Conservation (phyloP, 345 rosid genomes). For the Barbarea vulgaris region DNA sequence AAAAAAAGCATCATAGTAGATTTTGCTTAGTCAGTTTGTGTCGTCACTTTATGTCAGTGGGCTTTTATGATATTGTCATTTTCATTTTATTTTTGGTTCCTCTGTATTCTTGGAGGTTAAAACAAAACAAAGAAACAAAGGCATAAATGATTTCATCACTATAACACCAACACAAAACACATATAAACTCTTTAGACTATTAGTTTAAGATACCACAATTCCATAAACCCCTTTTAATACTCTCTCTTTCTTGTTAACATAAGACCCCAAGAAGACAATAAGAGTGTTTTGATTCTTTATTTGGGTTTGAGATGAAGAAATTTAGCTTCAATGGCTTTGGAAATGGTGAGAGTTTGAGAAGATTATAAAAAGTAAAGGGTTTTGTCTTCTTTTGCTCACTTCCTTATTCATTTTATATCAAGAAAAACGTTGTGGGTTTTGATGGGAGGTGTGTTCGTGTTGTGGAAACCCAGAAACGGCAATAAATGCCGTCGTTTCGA, state of each 20-base stretch:
- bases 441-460: constrained; percentile 48
- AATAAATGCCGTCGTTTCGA: constrained; percentile 57
- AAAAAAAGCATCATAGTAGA: constrained; percentile 23
- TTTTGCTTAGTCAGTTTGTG: constrained; percentile 36
- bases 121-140: constrained; percentile 14
- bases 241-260: not conserved
- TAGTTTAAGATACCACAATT: constrained; percentile 35
- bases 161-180: constrained; percentile 31
- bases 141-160: constrained; percentile 39
- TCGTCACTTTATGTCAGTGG: constrained; percentile 33
- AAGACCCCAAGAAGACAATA: constrained; percentile 29
- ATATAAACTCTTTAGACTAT: constrained; percentile 29
- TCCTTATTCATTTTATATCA: constrained; percentile 22
- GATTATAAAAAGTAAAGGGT: constrained; percentile 8
- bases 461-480: constrained; percentile 51
- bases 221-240: constrained; percentile 21
- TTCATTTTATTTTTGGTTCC: not conserved
- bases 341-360: constrained; percentile 37
- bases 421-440: constrained; percentile 21
- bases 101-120: constrained; percentile 4
- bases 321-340: constrained; percentile 28
- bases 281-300: constrained; percentile 31
- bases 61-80: constrained; percentile 38
- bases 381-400: constrained; percentile 35
- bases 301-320: constrained; percentile 17